These are phyloP conservation scores for Flaveria brownii DNA, from an alignment of 129 eudicot species.

Conservation along the genomic window DNA sequence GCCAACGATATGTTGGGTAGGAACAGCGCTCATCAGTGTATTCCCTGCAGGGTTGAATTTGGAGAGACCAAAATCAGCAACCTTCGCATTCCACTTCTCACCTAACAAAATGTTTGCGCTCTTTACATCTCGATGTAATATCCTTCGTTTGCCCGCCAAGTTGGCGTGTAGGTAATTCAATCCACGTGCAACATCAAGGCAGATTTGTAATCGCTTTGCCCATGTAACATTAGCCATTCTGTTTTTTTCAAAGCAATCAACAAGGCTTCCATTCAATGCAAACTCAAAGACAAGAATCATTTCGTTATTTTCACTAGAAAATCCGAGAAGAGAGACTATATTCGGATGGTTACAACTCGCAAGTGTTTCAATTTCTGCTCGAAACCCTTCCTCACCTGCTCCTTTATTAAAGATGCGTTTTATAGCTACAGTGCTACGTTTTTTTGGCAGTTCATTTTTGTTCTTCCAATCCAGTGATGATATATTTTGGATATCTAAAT, in stretches of 20 bases:
- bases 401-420: neutral
- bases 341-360: neutral
- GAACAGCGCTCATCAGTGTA: neutral
- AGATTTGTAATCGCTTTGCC: neutral
- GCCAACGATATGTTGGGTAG: neutral
- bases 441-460: neutral
- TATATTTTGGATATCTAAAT: neutral
- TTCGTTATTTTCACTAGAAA: neutral
- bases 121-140: conserved; percentile 6
- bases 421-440: conserved; percentile 9
- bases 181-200: conserved; percentile 11
- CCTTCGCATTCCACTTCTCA: conserved; percentile 7
- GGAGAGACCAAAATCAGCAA: conserved; percentile 25
- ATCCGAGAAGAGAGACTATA: conserved; percentile 8
- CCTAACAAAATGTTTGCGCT: conserved; percentile 16
- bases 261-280: conserved; percentile 1
- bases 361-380: conserved; percentile 8
- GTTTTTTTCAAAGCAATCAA: neutral
- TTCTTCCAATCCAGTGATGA: neutral
- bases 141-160: neutral
- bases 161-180: neutral
- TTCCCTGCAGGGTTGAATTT: neutral
- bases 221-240: neutral
- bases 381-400: neutral
- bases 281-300: conserved; percentile 11